phyloP scores from a whole-genome alignment of 2,329 filamentous ascomycete genomes.

The Pseudocercospora ulei region DNA sequence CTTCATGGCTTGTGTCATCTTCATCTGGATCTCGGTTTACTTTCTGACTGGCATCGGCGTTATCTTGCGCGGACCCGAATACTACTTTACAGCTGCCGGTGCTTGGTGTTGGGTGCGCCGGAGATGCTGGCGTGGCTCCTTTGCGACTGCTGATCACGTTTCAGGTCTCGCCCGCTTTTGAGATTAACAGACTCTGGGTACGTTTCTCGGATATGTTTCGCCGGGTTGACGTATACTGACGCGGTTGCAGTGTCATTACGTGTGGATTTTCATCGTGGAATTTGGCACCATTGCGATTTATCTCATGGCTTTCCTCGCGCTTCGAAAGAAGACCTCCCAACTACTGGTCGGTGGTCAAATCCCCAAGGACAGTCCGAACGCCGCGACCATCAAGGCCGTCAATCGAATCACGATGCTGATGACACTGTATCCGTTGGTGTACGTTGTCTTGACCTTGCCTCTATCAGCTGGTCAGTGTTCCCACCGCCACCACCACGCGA shows the following conservation, averaged over 20 bases:
- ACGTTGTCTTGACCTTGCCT: slow-evolving; percentile 58
- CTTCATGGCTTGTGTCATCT: slow-evolving; percentile 44
- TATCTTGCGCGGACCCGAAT: slow-evolving; percentile 35
- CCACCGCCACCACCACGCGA: not conserved
- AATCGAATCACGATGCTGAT: slow-evolving; percentile 48
- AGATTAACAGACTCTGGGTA: slow-evolving; percentile 44
- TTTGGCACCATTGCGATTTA: slow-evolving; percentile 47
- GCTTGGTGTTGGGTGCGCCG: slow-evolving; percentile 54
- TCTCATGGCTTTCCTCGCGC: slow-evolving; percentile 31
- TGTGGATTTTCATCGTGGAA: slow-evolving; percentile 53
- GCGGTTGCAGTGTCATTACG: slow-evolving; percentile 49
- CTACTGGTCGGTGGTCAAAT: slow-evolving; percentile 18
- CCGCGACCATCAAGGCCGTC: slow-evolving; percentile 26
- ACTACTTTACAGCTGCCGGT: slow-evolving; percentile 50
- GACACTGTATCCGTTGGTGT: slow-evolving; percentile 59
- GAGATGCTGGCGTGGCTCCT: not conserved
- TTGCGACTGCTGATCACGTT: not conserved
- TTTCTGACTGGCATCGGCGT: slow-evolving; percentile 48
- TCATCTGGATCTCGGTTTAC: slow-evolving; percentile 53
- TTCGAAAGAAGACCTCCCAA: slow-evolving; percentile 27
- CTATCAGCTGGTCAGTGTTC: slow-evolving; percentile 43
- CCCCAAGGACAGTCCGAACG: slow-evolving; percentile 19
- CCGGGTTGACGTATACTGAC: too few species aligned
- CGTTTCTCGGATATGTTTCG: not conserved
- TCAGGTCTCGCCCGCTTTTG: slow-evolving; percentile 44